Base-by-base conservation (phyloP, 2,329 filamentous ascomycete species). In the Diplodia seriata region DNA sequence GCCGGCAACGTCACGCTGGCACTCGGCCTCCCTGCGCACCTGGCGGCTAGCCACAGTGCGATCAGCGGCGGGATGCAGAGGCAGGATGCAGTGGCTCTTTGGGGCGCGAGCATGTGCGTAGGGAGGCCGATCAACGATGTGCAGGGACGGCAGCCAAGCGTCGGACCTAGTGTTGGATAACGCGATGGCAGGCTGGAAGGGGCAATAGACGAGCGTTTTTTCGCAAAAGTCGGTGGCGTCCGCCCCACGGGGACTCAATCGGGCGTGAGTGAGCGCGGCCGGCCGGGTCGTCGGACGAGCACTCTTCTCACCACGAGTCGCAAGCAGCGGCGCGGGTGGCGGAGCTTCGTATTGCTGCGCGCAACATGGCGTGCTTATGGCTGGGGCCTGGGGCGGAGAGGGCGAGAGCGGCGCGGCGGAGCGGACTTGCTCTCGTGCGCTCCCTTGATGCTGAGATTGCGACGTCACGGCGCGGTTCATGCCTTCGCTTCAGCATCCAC, bases 191-290 rank as follows among this genome's bases (percentile, higher is more conserved):
- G 20, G 36, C 33, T 23, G 11, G 47, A 36, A 51, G 31, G 11
- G 59, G 43, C 59, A 51, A 53, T 26, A 36, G 57, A 63, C 26
- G 23, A 51, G 47, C 59, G 47, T 12, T 63, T 56, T 56, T 56
- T 49, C 14, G 31, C 26, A 51, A 51, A 63, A 63, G 59, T 51
- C 59, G 57, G 57, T 62, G 57, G 57, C 57, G 36, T 26, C 38
- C 6, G 59, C 59, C 59, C 59, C 59, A 63, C 59, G 59, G 59
- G 59, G 47, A 61, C 47, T 33, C 9, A 20, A 63, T 51, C 57
- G 59, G 59, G 59, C 12, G 12, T 20, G 43, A 47, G 9, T 36
- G 59, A 36, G 26, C 38, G 43, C n/a, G 31, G 57, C 18, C 33
- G 50, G 36, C n/a, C 50, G 50, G 26, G 47, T 43, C 29, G 31